Conservation (phyloP, 1,284 basidiomycete genomes). For the Cryptococcus sp. region DNA sequence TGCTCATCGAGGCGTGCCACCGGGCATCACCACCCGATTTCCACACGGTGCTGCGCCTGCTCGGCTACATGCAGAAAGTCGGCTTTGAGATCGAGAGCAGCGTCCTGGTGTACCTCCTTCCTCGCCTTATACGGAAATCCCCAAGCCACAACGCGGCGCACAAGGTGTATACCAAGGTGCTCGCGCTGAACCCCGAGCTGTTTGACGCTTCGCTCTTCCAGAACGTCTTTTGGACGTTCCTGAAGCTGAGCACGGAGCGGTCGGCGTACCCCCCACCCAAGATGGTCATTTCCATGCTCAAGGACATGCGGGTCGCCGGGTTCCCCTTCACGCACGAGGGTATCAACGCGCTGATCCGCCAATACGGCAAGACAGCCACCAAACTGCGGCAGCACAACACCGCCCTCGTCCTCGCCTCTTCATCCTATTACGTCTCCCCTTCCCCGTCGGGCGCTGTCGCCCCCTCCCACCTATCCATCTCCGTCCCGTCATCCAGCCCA, state of each 20-base stretch:
- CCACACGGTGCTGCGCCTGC: slow-evolving; percentile 43
- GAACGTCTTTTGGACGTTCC: slow-evolving; percentile 62
- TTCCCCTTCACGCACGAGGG: slow-evolving; percentile 59
- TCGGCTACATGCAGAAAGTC: slow-evolving; percentile 56
- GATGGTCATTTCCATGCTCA: slow-evolving; percentile 71
- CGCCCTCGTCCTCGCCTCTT: not conserved
- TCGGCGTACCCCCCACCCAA: slow-evolving; percentile 57
- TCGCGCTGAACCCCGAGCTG: slow-evolving; percentile 47
- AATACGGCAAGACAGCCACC: slow-evolving; percentile 40
- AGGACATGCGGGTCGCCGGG: slow-evolving; percentile 73
- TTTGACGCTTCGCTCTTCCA: slow-evolving; percentile 61
- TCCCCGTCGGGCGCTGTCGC: not conserved
- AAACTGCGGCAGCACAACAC: slow-evolving; percentile 2
- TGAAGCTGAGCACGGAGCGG: slow-evolving; percentile 55
- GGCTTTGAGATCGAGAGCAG: slow-evolving; percentile 47
- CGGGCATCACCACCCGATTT: slow-evolving; percentile 39
- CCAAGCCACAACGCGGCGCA: slow-evolving; percentile 60
- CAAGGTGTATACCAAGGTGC: slow-evolving; percentile 57
- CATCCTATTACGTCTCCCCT: not conserved
- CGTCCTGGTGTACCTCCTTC: slow-evolving; percentile 57
- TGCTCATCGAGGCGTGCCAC: slow-evolving; percentile 10
- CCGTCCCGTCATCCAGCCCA: not conserved
- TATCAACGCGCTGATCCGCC: slow-evolving; percentile 68
- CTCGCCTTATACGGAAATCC: slow-evolving; percentile 61
- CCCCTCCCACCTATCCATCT: not conserved